Conservation (phyloP, 106 monocot species). For the Apostasia ramifera region DNA sequence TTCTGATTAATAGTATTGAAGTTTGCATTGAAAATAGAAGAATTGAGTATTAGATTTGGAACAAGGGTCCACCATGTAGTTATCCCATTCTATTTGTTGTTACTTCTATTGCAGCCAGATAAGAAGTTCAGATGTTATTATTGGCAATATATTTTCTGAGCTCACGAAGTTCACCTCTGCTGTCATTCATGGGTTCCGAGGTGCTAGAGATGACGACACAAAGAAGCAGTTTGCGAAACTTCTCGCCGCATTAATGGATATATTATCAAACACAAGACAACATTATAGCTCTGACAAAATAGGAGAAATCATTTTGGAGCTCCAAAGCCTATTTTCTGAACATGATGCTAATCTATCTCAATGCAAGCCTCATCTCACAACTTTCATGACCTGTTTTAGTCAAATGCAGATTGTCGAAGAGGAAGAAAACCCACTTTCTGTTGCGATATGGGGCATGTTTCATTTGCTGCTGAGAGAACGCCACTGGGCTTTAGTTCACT, state of each 20-base stretch:
- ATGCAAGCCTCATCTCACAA: conserved; percentile 53
- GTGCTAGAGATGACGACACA: conserved; percentile 19
- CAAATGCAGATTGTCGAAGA: conserved; percentile 58
- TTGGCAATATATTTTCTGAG: conserved; percentile 25
- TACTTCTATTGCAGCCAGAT: conserved; percentile 45
- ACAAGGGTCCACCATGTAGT: no score
- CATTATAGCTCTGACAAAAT: conserved; percentile 44
- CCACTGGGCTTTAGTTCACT: conserved; percentile 83
- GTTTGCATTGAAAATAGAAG: no score
- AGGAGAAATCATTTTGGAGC: conserved; percentile 41
- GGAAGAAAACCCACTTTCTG: conserved; percentile 24
- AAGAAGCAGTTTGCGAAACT: conserved; percentile 33
- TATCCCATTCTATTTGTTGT: not conserved
- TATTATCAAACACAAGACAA: conserved; percentile 50
- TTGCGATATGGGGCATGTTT: conserved; percentile 51
- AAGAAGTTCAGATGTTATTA: conserved; percentile 27
- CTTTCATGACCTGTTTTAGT: conserved; percentile 71
- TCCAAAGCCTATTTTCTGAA: conserved; percentile 38
- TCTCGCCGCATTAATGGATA: conserved; percentile 39
- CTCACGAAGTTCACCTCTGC: conserved; percentile 45
- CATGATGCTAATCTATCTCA: conserved; percentile 22
- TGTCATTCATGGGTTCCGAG: conserved; percentile 43
- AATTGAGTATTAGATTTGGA: no score
- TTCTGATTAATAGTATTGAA: no score
- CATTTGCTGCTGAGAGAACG: conserved; percentile 74